A percentile compares a stretch with the other conserved stretches of the same genome.
Conservation (phyloP, 1,284 basidiomycete species). For the Cryptococcus sp. region DNA sequence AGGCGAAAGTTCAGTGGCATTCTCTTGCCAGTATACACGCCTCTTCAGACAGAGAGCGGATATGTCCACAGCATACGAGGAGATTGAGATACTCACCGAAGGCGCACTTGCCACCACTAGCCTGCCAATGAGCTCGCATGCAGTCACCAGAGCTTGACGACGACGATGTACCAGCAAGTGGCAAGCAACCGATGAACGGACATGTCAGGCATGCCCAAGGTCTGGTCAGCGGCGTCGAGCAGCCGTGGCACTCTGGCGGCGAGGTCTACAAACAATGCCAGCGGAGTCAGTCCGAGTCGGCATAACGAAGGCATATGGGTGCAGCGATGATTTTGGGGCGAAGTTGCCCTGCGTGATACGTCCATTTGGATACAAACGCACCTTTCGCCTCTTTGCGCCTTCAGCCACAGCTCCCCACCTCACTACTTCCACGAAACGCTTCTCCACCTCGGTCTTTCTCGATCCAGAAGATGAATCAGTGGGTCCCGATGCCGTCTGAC, state of each 20-base stretch:
- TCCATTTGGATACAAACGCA: constrained; percentile 15
- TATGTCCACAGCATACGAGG: not conserved
- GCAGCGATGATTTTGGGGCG: not conserved
- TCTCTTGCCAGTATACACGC: too few relatives aligned
- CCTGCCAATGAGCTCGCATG: constrained; percentile 33
- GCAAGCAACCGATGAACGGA: constrained; percentile 68
- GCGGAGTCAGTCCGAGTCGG: not conserved
- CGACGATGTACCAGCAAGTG: constrained; percentile 50
- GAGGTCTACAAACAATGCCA: constrained; percentile 45
- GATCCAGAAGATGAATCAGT: not conserved
- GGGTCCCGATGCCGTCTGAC: not conserved
- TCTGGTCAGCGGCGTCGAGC: constrained; percentile 63
- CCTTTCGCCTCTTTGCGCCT: constrained; percentile 43
- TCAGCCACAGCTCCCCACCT: constrained; percentile 40
- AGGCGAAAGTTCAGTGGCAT: not conserved
- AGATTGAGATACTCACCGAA: constrained; percentile 64
- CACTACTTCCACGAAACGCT: constrained; percentile 36
- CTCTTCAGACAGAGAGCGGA: too few relatives aligned
- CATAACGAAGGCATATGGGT: not conserved
- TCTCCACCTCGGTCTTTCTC: constrained; percentile 16
- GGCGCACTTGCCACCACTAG: constrained; percentile 56
- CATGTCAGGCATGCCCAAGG: constrained; percentile 81
- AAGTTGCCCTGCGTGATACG: not conserved
- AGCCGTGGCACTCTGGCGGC: constrained; percentile 66
- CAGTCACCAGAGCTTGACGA: constrained; percentile 25